Evolutionary conservation across 1,139 yeast species (phyloP).

Genomic region (Geotrichum histeridarum): DNA sequence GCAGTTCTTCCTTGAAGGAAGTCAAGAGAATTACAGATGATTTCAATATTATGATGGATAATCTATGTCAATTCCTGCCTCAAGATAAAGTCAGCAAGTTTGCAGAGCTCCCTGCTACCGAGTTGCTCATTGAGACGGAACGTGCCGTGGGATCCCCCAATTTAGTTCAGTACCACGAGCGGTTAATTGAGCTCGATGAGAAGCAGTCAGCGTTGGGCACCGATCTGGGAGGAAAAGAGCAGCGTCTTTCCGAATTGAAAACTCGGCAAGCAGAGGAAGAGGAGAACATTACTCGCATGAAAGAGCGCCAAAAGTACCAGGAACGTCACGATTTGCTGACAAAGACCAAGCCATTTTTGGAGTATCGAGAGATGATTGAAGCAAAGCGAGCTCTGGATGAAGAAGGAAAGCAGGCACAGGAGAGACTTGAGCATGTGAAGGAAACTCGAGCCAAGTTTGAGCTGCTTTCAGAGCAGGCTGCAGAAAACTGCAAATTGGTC

Average conservation of each 20-base stretch:
- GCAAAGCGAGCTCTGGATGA: not conserved
- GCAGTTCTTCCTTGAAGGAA: slow-evolving; percentile 41
- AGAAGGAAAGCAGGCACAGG: not conserved
- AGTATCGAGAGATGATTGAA: slow-evolving; percentile 22
- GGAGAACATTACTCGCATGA: slow-evolving; percentile 22
- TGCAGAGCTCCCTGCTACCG: slow-evolving; percentile 75
- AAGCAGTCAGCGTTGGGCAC: slow-evolving; percentile 31
- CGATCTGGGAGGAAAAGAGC: slow-evolving; percentile 36
- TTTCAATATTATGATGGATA: slow-evolving; percentile 79
- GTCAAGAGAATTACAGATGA: slow-evolving; percentile 37
- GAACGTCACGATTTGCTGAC: not conserved
- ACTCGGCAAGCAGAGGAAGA: slow-evolving; percentile 27
- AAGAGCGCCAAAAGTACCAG: slow-evolving; percentile 11
- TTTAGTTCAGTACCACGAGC: slow-evolving; percentile 53
- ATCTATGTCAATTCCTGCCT: slow-evolving; percentile 88
- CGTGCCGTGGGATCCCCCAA: slow-evolving; percentile 68
- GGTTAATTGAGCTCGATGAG: slow-evolving; percentile 51
- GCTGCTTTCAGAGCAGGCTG: not conserved
- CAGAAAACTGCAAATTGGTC: not conserved
- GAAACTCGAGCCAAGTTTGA: not conserved
- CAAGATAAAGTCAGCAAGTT: slow-evolving; percentile 94
- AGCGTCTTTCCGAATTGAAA: slow-evolving; percentile 25
- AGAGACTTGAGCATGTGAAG: not conserved
- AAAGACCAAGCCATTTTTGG: slow-evolving; percentile 16
- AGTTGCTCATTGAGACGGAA: slow-evolving; percentile 70